These are phyloP conservation scores for Geotrichum bryndzae DNA, from an alignment of 1,139 yeast species.

Conservation along the genomic window DNA sequence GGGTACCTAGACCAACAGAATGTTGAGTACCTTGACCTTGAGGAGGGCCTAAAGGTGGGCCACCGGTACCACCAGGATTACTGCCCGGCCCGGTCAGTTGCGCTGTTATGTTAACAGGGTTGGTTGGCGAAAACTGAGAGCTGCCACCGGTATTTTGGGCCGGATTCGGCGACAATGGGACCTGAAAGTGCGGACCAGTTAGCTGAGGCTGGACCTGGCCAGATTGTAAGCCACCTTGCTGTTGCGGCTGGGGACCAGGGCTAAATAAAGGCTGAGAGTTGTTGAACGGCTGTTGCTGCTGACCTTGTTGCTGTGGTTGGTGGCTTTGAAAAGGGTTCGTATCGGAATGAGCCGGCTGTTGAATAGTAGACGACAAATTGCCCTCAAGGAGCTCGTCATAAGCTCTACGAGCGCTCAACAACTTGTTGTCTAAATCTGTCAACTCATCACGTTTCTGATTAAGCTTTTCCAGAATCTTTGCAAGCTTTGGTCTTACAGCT, in stretches of 20 bases:
- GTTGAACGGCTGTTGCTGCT: neutral
- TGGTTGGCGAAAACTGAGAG: neutral
- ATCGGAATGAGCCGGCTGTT: neutral
- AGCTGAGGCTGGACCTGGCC: neutral
- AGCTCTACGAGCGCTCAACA: conserved; percentile 57
- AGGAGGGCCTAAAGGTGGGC: neutral
- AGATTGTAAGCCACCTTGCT: neutral
- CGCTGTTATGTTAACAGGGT: neutral
- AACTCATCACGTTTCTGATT: conserved; percentile 69
- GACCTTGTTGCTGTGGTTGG: conserved; percentile 11
- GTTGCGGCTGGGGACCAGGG: neutral
- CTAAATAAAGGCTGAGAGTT: neutral
- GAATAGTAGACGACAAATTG: conserved; percentile 30
- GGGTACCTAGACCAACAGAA: too few species aligned
- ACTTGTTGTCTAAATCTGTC: conserved; percentile 57
- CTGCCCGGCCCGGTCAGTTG: neutral
- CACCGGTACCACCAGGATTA: neutral
- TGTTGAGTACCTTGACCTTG: neutral
- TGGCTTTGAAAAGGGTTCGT: conserved; percentile 4
- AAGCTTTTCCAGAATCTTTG: conserved; percentile 67
- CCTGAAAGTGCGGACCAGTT: neutral
- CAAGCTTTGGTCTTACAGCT: conserved; percentile 67
- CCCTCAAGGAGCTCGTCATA: conserved; percentile 66
- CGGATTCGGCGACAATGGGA: neutral
- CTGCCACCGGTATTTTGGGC: neutral